Evolutionary conservation across 1,284 basidiomycete genomes (phyloP).

Genomic region (Stygiomarasmius scandens): DNA sequence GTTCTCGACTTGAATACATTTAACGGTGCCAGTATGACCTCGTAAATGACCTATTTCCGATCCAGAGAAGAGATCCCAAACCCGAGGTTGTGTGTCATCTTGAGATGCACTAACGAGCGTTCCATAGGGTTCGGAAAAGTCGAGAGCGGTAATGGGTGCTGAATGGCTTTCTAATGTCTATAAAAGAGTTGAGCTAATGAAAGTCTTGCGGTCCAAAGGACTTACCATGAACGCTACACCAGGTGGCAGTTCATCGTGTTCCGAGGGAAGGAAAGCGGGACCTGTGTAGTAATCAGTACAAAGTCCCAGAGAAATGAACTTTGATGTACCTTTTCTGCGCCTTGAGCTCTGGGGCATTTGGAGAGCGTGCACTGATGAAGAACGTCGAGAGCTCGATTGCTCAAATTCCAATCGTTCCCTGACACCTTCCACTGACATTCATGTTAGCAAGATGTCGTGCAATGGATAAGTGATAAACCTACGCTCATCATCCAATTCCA

Average conservation of each 20-base stretch:
- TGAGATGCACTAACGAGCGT: constrained; percentile 87
- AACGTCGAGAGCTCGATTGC: constrained; percentile 43
- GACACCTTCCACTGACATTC: constrained; percentile 76
- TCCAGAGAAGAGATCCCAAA: constrained; percentile 89
- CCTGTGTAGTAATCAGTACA: constrained; percentile 45
- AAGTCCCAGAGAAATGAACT: neutral
- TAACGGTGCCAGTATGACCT: constrained; percentile 82
- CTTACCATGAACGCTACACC: constrained; percentile 96
- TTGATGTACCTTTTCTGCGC: constrained; percentile 66
- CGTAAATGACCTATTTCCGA: constrained; percentile 80
- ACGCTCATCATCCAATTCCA: constrained; percentile 95
- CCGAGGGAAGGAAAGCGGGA: constrained; percentile 94
- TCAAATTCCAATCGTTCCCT: constrained; percentile 80
- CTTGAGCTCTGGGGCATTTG: constrained; percentile 67
- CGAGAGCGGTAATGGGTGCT: constrained; percentile 85
- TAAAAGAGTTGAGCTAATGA: constrained; percentile 5
- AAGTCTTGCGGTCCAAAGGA: constrained; percentile 10
- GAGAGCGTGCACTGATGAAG: constrained; percentile 37
- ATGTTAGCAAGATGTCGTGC: constrained; percentile 14
- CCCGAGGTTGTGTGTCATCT: constrained; percentile 74
- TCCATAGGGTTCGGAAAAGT: constrained; percentile 97
- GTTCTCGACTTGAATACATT: constrained; percentile 93
- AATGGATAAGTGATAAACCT: constrained; percentile 32
- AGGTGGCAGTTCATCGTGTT: constrained; percentile 94
- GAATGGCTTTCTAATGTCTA: constrained; percentile 84